Percentiles rank a stretch among this genome's conserved stretches.
phyloP scores from a whole-genome alignment of 2,329 filamentous ascomycete genomes.

The Fusarium keratoplasticum region DNA sequence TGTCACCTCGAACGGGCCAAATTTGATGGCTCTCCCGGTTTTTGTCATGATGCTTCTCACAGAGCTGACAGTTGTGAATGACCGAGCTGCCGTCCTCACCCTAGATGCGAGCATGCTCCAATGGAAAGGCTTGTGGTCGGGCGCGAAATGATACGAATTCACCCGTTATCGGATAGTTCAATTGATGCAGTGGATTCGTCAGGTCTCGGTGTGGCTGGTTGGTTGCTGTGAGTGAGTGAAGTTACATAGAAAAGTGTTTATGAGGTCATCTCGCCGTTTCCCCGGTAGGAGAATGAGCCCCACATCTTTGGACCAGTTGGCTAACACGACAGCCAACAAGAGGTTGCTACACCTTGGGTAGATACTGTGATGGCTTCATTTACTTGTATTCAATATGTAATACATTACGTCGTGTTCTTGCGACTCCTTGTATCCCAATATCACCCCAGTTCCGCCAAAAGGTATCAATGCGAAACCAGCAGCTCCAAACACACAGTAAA shows the following conservation, averaged over 20 bases:
- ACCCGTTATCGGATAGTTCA: background rate
- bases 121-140: background rate
- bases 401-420: constrained; percentile 24
- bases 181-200: background rate
- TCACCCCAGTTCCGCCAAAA: background rate
- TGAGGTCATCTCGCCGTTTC: constrained; percentile 37
- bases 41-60: constrained; percentile 47
- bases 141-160: background rate
- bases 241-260: constrained; percentile 8
- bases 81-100: constrained; percentile 15
- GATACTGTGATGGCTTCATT: background rate
- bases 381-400: background rate
- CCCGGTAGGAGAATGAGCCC: background rate
- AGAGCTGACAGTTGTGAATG: constrained; percentile 16
- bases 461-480: background rate
- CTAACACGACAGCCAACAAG: constrained; percentile 18
- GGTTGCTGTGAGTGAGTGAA: background rate
- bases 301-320: constrained; percentile 36
- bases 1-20: constrained; percentile 82
- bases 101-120: constrained; percentile 39
- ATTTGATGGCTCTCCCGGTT: constrained; percentile 62
- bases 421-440: background rate
- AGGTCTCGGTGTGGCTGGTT: background rate
- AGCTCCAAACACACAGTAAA: background rate
- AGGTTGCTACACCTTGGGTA: background rate